These are phyloP conservation scores for Trichoderma afroharzianum DNA, from an alignment of 2,329 filamentous ascomycete species.

Conservation along the genomic window DNA sequence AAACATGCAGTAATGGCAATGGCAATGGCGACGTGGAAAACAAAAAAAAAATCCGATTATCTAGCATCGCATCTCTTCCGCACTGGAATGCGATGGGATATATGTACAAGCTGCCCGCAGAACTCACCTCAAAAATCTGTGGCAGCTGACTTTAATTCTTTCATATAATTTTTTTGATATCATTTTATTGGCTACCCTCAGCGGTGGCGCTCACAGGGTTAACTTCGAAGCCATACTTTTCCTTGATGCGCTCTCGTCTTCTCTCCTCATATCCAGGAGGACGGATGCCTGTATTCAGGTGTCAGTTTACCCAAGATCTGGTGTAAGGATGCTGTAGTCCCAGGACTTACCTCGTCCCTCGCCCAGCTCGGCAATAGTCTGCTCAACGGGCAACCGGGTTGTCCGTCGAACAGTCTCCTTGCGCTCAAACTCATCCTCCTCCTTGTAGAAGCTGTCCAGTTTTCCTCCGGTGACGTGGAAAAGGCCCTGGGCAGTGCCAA, in stretches of 20 bases:
- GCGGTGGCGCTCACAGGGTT: slow-evolving; percentile 56
- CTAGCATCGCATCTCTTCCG: slow-evolving; percentile 37
- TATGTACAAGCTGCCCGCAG: slow-evolving; percentile 33
- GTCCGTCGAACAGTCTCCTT: slow-evolving; percentile 72
- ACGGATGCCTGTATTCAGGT: slow-evolving; percentile 61
- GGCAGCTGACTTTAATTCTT: slow-evolving; percentile 13
- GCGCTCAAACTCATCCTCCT: slow-evolving; percentile 68
- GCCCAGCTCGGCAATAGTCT: slow-evolving; percentile 77
- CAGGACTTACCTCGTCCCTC: slow-evolving; percentile 73
- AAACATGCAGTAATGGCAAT: neutral
- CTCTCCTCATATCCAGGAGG: slow-evolving; percentile 81
- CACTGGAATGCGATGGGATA: slow-evolving; percentile 30
- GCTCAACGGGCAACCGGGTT: slow-evolving; percentile 69
- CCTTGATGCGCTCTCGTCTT: slow-evolving; percentile 74
- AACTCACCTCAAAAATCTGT: slow-evolving; percentile 26
- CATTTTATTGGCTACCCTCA: slow-evolving; percentile 40
- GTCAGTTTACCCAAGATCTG: neutral
- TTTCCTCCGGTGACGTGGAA: slow-evolving; percentile 68
- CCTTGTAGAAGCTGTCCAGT: slow-evolving; percentile 48
- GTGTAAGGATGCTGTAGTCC: neutral
- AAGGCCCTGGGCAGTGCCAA: slow-evolving; percentile 56
- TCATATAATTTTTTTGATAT: neutral
- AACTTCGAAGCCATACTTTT: slow-evolving; percentile 85
- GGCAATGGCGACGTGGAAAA: neutral
- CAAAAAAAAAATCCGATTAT: slow-evolving; percentile 39